Conservation (phyloP, 306 rosid species). For the Prunus armeniaca region DNA sequence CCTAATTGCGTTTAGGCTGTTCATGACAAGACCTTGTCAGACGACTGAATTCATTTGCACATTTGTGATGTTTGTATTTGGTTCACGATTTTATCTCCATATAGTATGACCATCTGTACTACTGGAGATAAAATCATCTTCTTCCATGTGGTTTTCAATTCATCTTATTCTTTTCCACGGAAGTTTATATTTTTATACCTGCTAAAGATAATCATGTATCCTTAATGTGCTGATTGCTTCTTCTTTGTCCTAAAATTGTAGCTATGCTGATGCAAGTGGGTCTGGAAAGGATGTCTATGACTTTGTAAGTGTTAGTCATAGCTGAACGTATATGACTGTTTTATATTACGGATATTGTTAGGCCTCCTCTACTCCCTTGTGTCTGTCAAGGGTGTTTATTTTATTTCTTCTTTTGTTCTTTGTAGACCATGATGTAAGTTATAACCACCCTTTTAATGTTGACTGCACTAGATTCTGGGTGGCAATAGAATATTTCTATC, state of each 20-base stretch:
- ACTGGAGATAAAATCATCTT: background rate
- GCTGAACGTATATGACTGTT: background rate
- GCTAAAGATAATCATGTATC: background rate
- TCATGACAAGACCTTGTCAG: background rate
- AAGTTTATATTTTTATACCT: background rate
- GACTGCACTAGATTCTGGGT: background rate
- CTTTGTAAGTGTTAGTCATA: constrained; percentile 56
- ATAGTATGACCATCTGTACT: background rate
- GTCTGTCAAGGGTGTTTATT: background rate
- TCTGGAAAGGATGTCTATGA: constrained; percentile 96
- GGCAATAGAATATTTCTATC: background rate
- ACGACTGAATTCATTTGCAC: background rate
- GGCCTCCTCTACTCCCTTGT: background rate
- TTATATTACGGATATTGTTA: background rate
- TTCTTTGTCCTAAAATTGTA: constrained; percentile 19
- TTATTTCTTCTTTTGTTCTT: background rate
- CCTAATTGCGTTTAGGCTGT: background rate
- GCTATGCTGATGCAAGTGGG: constrained; percentile 94
- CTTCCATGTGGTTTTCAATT: background rate
- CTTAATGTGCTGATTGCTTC: background rate
- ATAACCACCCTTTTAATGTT: background rate
- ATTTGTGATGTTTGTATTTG: background rate
- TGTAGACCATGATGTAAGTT: background rate
- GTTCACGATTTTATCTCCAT: background rate
- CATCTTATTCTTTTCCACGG: background rate